phyloP scores from a whole-genome alignment of 768 basidiomycete species.

The Megacollybia marginata region DNA sequence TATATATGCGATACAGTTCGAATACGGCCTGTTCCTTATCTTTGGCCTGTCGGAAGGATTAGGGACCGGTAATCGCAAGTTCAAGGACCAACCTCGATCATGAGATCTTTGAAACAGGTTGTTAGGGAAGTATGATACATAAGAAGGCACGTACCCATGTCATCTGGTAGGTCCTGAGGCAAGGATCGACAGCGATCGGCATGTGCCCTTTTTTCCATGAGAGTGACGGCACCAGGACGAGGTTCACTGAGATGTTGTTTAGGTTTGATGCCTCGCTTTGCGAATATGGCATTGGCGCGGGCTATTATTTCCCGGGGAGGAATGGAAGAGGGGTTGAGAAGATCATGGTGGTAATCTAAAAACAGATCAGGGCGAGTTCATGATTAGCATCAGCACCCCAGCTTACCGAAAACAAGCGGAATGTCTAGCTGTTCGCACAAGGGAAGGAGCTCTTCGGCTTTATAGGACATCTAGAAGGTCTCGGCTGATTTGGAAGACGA shows the following conservation, averaged over 20 bases:
- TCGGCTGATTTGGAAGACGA: neutral
- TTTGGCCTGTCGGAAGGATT: conserved; percentile 38
- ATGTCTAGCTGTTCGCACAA: conserved; percentile 79
- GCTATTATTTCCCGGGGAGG: conserved; percentile 62
- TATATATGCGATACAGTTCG: conserved; percentile 74
- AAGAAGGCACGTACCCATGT: conserved; percentile 42
- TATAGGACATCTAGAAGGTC: conserved; percentile 62
- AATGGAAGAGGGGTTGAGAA: conserved; percentile 52
- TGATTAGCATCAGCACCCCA: conserved; percentile 19
- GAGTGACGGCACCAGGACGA: conserved; percentile 72
- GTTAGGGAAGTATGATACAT: conserved; percentile 5
- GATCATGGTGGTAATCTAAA: conserved; percentile 78
- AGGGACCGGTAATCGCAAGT: too few relatives aligned
- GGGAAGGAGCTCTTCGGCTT: conserved; percentile 81
- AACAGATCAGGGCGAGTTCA: conserved; percentile 23
- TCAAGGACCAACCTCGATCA: conserved; percentile 55
- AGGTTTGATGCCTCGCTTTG: conserved; percentile 68
- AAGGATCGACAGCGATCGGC: conserved; percentile 72
- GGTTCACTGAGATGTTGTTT: conserved; percentile 93
- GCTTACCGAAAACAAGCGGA: conserved; percentile 54
- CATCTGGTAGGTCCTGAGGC: conserved; percentile 56
- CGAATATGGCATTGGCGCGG: conserved; percentile 71
- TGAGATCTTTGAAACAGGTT: conserved; percentile 46
- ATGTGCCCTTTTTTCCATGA: conserved; percentile 86
- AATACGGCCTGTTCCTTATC: conserved; percentile 94